Percentiles rank a stretch among this genome's conserved stretches.
phyloP scores from a whole-genome alignment of 371 early-diverging fungal genomes.

The Syncephalastrum monosporum region DNA sequence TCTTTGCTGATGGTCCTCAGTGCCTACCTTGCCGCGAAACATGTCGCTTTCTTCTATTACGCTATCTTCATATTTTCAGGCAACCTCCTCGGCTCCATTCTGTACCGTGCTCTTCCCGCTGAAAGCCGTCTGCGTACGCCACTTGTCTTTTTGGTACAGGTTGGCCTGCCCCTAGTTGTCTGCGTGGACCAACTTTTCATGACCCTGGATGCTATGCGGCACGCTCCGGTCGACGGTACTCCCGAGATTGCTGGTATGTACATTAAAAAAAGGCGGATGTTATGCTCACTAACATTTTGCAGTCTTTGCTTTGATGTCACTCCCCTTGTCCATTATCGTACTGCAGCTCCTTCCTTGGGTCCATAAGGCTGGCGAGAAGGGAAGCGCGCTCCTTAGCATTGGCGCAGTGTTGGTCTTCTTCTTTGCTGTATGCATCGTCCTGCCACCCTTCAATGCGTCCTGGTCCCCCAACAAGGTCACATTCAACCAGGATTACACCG shows the following conservation, averaged over 20 bases:
- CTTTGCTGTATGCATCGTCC: constrained; percentile 31
- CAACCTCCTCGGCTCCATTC: constrained; percentile 28
- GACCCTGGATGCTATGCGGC: constrained; percentile 53
- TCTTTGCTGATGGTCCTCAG: constrained; percentile 40
- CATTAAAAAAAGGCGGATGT: constrained; percentile 3
- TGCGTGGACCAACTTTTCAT: constrained; percentile 46
- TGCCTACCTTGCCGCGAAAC: constrained; percentile 20
- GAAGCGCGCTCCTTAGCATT: constrained; percentile 7
- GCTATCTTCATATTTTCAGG: constrained; percentile 38
- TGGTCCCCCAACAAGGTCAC: constrained; percentile 46
- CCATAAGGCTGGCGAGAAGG: constrained; percentile 28
- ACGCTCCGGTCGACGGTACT: constrained; percentile 58
- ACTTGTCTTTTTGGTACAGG: constrained; percentile 34
- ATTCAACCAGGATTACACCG: constrained; percentile 35
- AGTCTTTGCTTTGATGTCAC: constrained; percentile 37
- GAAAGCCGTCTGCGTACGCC: constrained; percentile 28
- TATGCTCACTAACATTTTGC: constrained; percentile 14
- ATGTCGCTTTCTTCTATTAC: constrained; percentile 46
- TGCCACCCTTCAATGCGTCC: constrained; percentile 34
- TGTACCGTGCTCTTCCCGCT: constrained; percentile 30
- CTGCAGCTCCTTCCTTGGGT: constrained; percentile 41
- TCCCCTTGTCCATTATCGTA: constrained; percentile 25
- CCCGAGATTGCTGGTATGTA: constrained; percentile 52
- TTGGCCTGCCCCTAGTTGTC: constrained; percentile 39
- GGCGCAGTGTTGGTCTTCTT: constrained; percentile 19